phyloP scores from a whole-genome alignment of 2,329 filamentous ascomycete genomes.

The Aureobasidium melanogenum region DNA sequence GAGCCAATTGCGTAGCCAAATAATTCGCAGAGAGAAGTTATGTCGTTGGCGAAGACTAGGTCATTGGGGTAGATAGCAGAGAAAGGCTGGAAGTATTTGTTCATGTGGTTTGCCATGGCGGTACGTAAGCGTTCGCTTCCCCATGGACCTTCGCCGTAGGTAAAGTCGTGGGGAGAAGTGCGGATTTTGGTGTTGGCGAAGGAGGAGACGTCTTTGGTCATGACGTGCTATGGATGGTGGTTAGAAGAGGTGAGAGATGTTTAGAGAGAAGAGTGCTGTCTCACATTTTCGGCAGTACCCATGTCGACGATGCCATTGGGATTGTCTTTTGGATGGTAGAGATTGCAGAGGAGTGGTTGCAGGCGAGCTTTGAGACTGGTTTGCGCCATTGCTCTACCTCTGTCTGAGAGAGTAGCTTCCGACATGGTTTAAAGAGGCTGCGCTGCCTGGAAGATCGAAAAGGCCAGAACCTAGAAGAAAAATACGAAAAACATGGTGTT shows the following conservation, averaged over 20 bases:
- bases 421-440: background rate
- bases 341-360: conserved; percentile 14
- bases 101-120: conserved; percentile 35
- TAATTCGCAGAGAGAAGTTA: conserved; percentile 28
- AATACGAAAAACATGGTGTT: background rate
- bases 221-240: background rate
- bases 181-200: conserved; percentile 31
- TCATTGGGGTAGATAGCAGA: conserved; percentile 27
- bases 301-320: conserved; percentile 24
- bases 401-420: conserved; percentile 2
- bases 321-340: conserved; percentile 21
- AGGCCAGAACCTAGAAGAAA: background rate
- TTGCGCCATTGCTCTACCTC: conserved; percentile 1
- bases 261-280: background rate
- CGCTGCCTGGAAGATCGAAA: background rate
- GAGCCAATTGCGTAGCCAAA: conserved; percentile 36
- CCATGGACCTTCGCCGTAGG: conserved; percentile 33
- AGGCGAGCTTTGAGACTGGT: conserved; percentile 14
- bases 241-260: background rate
- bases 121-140: conserved; percentile 31
- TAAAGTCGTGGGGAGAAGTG: conserved; percentile 28
- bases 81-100: conserved; percentile 31
- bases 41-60: conserved; percentile 33
- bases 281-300: conserved; percentile 24
- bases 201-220: conserved; percentile 26